Conservation (phyloP, 2,329 filamentous ascomycete species). For the Colletotrichum brevisporum region DNA sequence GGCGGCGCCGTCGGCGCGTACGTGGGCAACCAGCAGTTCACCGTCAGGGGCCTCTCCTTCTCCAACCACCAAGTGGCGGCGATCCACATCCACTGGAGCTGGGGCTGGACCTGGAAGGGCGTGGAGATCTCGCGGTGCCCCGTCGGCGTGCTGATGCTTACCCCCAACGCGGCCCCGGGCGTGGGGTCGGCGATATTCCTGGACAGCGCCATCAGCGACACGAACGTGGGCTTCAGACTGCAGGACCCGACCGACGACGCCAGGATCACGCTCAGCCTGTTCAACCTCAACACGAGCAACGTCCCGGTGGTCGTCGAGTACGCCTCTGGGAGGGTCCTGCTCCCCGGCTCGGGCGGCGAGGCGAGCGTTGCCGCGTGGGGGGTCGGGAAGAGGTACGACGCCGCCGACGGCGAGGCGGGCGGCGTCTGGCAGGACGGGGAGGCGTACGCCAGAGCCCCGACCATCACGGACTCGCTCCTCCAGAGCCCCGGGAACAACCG, state of each 20-base stretch:
- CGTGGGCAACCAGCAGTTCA: conserved; percentile 77
- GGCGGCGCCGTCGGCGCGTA: conserved; percentile 58
- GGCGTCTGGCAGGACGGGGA: background rate
- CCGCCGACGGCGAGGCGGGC: background rate
- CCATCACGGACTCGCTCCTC: too few relatives aligned
- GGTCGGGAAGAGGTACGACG: background rate
- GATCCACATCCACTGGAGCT: conserved; percentile 80
- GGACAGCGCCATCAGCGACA: background rate
- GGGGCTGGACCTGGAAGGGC: conserved; percentile 67
- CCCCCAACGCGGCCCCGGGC: background rate
- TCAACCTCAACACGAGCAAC: background rate
- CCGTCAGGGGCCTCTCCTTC: conserved; percentile 76
- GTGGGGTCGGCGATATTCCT: conserved; percentile 1
- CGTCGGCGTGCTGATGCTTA: background rate
- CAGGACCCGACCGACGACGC: background rate
- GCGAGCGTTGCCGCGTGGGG: background rate
- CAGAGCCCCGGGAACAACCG: too few relatives aligned
- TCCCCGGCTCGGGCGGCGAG: background rate
- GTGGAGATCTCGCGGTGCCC: background rate
- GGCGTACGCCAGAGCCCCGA: background rate
- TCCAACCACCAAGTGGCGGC: conserved; percentile 72
- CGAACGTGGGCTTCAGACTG: background rate
- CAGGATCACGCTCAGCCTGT: background rate
- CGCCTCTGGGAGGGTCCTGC: background rate
- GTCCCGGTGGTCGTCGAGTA: background rate